Evolutionary conservation across 345 rosid species (phyloP), one percentile per base, ranked within the genome.

Genomic region (Xanthoceras sorbifolium): DNA sequence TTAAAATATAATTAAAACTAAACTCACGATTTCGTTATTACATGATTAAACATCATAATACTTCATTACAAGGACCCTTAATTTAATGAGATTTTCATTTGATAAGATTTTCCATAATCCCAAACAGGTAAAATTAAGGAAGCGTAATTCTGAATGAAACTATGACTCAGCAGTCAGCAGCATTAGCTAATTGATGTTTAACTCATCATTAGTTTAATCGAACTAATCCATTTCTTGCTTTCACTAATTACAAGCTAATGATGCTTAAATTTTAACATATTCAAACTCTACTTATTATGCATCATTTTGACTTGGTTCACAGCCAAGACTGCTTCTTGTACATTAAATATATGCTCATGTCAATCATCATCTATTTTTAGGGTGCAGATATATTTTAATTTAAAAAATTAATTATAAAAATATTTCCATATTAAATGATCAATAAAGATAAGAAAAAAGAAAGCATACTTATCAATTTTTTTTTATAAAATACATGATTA

Each of bases 1-100:
- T n/a, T n/a, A n/a, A n/a, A n/a, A n/a, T n/a, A n/a, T n/a, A n/a
- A n/a, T n/a, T n/a, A n/a, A n/a, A n/a, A n/a, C n/a, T n/a, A n/a
- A n/a, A n/a, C n/a, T n/a, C n/a, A n/a, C n/a, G n/a, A n/a, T n/a
- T n/a, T n/a, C n/a, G n/a, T n/a, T n/a, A n/a, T n/a, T n/a, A n/a
- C n/a, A n/a, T n/a, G n/a, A n/a, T n/a, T n/a, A n/a, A n/a, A n/a
- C n/a, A n/a, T n/a, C n/a, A n/a, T n/a, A n/a, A n/a, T n/a, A n/a
- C n/a, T n/a, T n/a, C n/a, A n/a, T n/a, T n/a, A n/a, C n/a, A n/a
- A n/a, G n/a, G n/a, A n/a, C 7, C 17, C 23, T 72, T 72, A 36
- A 10, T 55, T 71, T 71, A 54, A 71, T 32, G 3, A 32, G 32
- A 71, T 60, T 36, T 59, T 36, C 26, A 38, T 38, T 72, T 72